Conservation (phyloP, 768 basidiomycete genomes). For the Pisolithus sp. region DNA sequence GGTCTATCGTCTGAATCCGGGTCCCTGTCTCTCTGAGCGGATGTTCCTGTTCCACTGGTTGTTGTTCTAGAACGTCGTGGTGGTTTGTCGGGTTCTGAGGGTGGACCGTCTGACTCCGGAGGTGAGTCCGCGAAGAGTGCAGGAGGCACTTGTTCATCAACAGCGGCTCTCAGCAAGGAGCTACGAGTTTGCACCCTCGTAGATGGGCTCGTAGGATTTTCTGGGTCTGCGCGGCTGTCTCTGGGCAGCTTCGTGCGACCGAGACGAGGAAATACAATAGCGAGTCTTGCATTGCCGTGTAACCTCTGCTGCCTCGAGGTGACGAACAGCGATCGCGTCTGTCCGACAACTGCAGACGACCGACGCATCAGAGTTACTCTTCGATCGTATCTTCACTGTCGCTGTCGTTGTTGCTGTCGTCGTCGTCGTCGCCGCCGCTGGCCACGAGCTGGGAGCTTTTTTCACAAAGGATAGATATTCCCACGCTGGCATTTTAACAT, state of each 20-base stretch:
- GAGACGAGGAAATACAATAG: slow-evolving; percentile 7
- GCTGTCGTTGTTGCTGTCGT: neutral
- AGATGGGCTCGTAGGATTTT: slow-evolving; percentile 5
- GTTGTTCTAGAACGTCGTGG: slow-evolving; percentile 13
- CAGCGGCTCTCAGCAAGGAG: slow-evolving; percentile 16
- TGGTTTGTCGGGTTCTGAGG: slow-evolving; percentile 17
- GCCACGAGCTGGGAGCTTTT: neutral
- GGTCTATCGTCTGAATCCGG: slow-evolving; percentile 25
- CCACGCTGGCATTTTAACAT: no score
- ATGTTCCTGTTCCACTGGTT: neutral
- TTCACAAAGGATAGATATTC: neutral
- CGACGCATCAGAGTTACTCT: slow-evolving; percentile 53
- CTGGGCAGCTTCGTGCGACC: slow-evolving; percentile 19
- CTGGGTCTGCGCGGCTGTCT: slow-evolving; percentile 10
- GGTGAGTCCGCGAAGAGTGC: slow-evolving; percentile 16
- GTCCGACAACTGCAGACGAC: slow-evolving; percentile 64
- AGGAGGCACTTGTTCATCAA: slow-evolving; percentile 9
- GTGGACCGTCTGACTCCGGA: slow-evolving; percentile 17
- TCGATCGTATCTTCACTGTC: slow-evolving; percentile 70
- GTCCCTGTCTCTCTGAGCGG: slow-evolving; percentile 3
- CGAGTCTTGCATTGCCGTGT: neutral
- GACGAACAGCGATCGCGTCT: slow-evolving; percentile 75
- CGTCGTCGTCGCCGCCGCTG: neutral
- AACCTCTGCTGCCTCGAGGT: slow-evolving; percentile 6
- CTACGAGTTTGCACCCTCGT: slow-evolving; percentile 19